These are phyloP conservation scores for Sclerotinia spermophila DNA, from an alignment of 2,329 filamentous ascomycete genomes.

Conservation along the genomic window DNA sequence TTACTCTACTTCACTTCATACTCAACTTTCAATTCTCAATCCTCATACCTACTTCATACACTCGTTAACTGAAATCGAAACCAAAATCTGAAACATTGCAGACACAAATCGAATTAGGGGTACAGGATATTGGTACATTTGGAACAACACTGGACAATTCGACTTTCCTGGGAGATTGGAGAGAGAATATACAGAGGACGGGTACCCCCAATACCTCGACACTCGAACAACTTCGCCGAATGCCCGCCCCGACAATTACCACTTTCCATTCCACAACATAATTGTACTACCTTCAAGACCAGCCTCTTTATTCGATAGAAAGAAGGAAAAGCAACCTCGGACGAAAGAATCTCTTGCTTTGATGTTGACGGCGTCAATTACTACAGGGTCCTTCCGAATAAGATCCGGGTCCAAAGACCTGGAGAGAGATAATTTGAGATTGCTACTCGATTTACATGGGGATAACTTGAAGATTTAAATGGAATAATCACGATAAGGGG, in stretches of 20 bases:
- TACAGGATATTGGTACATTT: background rate
- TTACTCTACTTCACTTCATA: background rate
- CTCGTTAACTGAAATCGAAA: background rate
- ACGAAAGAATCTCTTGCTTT: constrained; percentile 1
- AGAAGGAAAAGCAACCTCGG: constrained; percentile 2
- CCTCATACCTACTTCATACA: background rate
- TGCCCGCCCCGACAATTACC: background rate
- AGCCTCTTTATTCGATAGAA: constrained; percentile 9
- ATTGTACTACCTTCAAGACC: background rate
- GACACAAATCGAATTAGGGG: background rate
- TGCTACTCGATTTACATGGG: background rate
- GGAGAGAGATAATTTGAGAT: constrained; percentile 16
- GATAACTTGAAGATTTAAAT: constrained; percentile 9
- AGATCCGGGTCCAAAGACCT: constrained; percentile 22
- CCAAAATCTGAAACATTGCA: constrained; percentile 14
- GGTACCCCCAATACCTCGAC: background rate
- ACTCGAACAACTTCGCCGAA: constrained; percentile 14
- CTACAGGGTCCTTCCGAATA: constrained; percentile 21
- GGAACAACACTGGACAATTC: background rate
- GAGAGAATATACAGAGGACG: background rate
- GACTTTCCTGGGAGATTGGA: background rate
- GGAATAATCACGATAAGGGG: constrained; percentile 10
- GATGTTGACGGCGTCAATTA: constrained; percentile 15
- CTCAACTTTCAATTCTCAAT: background rate
- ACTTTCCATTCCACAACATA: constrained; percentile 8